Evolutionary conservation across 1,284 basidiomycete genomes (phyloP).

Genomic region (Irpex lacteus): DNA sequence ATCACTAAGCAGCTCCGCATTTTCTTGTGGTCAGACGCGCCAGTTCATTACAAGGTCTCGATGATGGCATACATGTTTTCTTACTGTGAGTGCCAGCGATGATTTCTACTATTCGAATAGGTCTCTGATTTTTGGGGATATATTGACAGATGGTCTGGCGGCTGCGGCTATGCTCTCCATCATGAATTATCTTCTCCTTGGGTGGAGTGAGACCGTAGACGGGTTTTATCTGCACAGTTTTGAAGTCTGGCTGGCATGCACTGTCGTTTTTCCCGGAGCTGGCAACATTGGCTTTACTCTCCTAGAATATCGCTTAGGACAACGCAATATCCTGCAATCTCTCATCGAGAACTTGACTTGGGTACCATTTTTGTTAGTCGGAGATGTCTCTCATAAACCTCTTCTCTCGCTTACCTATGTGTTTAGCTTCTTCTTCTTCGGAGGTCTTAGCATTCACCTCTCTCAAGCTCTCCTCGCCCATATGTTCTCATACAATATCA

Average conservation of each 20-base stretch:
- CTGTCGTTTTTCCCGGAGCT: constrained; percentile 71
- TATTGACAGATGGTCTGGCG: constrained; percentile 64
- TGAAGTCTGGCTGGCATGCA: constrained; percentile 75
- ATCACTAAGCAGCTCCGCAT: constrained; percentile 73
- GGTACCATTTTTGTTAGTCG: constrained; percentile 76
- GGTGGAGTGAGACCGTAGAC: constrained; percentile 57
- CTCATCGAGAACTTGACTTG: constrained; percentile 69
- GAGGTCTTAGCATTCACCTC: constrained; percentile 74
- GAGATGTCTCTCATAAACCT: not conserved
- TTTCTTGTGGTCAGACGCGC: constrained; percentile 78
- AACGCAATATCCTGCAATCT: constrained; percentile 50
- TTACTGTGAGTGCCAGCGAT: constrained; percentile 51
- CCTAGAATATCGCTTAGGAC: constrained; percentile 75
- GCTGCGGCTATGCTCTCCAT: constrained; percentile 61
- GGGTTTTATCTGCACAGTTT: constrained; percentile 71
- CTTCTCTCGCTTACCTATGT: constrained; percentile 11
- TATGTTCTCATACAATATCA: constrained; percentile 81
- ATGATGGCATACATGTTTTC: constrained; percentile 85
- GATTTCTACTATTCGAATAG: not conserved
- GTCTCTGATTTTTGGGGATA: not conserved
- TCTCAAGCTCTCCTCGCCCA: constrained; percentile 74
- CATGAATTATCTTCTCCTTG: constrained; percentile 72
- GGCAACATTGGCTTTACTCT: constrained; percentile 73
- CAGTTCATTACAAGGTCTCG: constrained; percentile 80
- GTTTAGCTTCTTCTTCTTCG: constrained; percentile 80